These are phyloP conservation scores for Tulasnella sp. DNA, from an alignment of 768 basidiomycete genomes.

Conservation along the genomic window DNA sequence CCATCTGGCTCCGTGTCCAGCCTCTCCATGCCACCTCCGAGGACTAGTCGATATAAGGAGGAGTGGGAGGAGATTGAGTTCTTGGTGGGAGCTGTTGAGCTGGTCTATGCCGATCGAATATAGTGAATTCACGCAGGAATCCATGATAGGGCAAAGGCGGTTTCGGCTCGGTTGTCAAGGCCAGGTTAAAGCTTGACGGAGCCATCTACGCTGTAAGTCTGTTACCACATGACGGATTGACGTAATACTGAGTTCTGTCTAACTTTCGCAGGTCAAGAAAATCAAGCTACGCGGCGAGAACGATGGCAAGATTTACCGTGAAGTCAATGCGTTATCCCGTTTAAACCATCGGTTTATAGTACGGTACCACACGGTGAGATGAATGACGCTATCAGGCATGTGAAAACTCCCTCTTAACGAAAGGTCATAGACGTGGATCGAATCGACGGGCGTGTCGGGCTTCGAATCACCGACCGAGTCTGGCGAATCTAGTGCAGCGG, in stretches of 20 bases:
- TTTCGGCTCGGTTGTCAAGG: slow-evolving; percentile 93
- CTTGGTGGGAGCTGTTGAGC: slow-evolving; percentile 34
- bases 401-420: background rate
- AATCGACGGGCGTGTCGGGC: slow-evolving; percentile 41
- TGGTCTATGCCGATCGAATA: background rate
- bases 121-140: background rate
- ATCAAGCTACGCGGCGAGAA: slow-evolving; percentile 70
- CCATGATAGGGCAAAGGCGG: slow-evolving; percentile 62
- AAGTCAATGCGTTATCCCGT: slow-evolving; percentile 79
- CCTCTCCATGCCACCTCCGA: slow-evolving; percentile 25
- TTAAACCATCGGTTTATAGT: slow-evolving; percentile 87
- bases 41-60: slow-evolving; percentile 74
- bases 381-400: background rate
- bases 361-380: slow-evolving; percentile 56
- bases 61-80: slow-evolving; percentile 92
- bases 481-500: slow-evolving; percentile 36
- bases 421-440: slow-evolving; percentile 54
- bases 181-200: slow-evolving; percentile 75
- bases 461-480: slow-evolving; percentile 31
- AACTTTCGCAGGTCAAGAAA: slow-evolving; percentile 58
- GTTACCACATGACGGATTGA: background rate
- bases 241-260: background rate
- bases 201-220: slow-evolving; percentile 67
- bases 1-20: background rate
- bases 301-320: slow-evolving; percentile 79